These are phyloP conservation scores for Phaeophleospora eucalypticola DNA, from an alignment of 2,329 filamentous ascomycete species.

Conservation along the genomic window DNA sequence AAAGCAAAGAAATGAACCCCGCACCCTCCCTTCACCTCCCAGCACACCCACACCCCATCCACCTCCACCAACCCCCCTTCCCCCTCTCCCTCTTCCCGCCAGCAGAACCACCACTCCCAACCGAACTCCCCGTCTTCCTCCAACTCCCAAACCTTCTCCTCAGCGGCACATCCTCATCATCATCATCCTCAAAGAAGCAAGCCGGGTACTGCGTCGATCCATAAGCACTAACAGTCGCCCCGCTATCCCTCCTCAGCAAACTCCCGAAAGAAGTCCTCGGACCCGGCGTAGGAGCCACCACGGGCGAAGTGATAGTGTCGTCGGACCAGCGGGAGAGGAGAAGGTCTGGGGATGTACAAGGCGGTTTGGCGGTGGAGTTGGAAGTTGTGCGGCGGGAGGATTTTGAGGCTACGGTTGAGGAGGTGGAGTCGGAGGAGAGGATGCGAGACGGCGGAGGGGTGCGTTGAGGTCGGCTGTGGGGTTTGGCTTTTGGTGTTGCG, in stretches of 20 bases:
- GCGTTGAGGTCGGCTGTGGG: not conserved
- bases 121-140: constrained; percentile 16
- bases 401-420: not conserved
- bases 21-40: no score
- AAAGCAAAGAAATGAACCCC: no score
- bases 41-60: constrained; percentile 15
- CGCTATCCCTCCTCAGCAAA: constrained; percentile 18
- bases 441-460: constrained; percentile 23
- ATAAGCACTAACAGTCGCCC: not conserved
- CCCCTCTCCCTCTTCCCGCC: not conserved
- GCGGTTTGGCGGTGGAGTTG: constrained; percentile 1
- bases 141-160: constrained; percentile 18
- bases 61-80: constrained; percentile 1
- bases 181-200: constrained; percentile 31
- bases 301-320: constrained; percentile 27
- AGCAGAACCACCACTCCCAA: constrained; percentile 1
- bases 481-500: not conserved
- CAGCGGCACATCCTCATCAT: constrained; percentile 19
- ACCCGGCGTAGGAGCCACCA: constrained; percentile 14
- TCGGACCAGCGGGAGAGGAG: constrained; percentile 26
- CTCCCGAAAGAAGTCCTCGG: constrained; percentile 25
- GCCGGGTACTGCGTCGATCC: constrained; percentile 21
- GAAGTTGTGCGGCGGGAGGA: constrained; percentile 7
- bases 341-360: not conserved
- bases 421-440: constrained; percentile 19